Evolutionary conservation across 1,284 basidiomycete genomes (phyloP).

Genomic region (Cryptococcus sp.): DNA sequence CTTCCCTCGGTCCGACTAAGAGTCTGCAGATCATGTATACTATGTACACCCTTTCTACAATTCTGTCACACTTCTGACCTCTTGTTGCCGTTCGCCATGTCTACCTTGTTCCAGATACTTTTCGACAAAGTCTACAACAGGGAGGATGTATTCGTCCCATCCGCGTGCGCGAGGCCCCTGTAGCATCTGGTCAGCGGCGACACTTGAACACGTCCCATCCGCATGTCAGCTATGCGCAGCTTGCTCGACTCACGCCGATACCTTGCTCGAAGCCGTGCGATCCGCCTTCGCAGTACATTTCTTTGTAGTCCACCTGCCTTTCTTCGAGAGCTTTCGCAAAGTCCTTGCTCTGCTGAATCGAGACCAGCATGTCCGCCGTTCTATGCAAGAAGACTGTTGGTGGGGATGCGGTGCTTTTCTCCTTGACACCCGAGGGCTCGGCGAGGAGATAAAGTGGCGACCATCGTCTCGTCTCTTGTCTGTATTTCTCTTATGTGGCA

Average conservation of each 20-base stretch:
- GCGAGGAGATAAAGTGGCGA: constrained; percentile 17
- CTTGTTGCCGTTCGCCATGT: too few species aligned
- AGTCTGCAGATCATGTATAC: not conserved
- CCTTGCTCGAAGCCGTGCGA: constrained; percentile 29
- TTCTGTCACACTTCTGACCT: too few species aligned
- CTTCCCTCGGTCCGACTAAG: not conserved
- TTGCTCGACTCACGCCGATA: constrained; percentile 24
- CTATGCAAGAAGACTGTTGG: constrained; percentile 36
- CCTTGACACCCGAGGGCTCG: not conserved
- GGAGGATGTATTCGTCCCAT: constrained; percentile 30
- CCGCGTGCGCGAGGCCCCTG: constrained; percentile 27
- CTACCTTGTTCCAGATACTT: constrained; percentile 9
- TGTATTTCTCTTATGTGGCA: constrained; percentile 14
- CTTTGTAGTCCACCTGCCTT: constrained; percentile 15
- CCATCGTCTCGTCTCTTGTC: constrained; percentile 3
- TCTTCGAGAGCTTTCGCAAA: constrained; percentile 21
- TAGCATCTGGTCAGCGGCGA: not conserved
- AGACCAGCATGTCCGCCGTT: constrained; percentile 22
- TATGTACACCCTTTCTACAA: not conserved
- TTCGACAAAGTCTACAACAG: constrained; percentile 30
- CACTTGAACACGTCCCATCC: too few species aligned
- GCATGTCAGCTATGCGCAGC: not conserved
- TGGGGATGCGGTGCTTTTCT: constrained; percentile 20
- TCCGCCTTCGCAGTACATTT: constrained; percentile 20
- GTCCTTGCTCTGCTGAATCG: constrained; percentile 20